Evolutionary conservation across 2,329 filamentous ascomycete species (phyloP).

Genomic region (Fusarium nelsonii): DNA sequence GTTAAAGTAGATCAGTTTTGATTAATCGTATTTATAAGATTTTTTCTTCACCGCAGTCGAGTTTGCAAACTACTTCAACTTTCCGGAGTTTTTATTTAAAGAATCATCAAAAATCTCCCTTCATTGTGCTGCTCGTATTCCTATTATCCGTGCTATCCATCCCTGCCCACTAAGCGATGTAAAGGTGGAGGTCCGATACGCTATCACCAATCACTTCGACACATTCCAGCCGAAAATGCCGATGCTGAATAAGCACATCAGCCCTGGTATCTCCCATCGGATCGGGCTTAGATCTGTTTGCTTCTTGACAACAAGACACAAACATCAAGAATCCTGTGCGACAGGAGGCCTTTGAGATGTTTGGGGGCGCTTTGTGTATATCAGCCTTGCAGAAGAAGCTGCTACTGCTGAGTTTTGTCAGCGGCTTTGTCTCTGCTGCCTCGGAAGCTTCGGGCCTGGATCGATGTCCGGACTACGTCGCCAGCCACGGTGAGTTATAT

Average conservation of each 20-base stretch:
- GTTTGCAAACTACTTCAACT: background rate
- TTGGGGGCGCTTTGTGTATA: constrained; percentile 1
- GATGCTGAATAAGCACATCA: constrained; percentile 28
- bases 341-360: constrained; percentile 22
- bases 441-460: constrained; percentile 17
- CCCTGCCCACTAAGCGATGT: background rate
- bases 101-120: background rate
- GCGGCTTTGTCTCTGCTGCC: constrained; percentile 17
- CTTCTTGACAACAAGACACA: constrained; percentile 5
- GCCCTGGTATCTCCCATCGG: constrained; percentile 11
- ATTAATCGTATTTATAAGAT: too few relatives aligned
- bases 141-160: background rate
- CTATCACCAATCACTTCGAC: constrained; percentile 6
- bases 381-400: constrained; percentile 12
- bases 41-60: background rate
- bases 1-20: too few relatives aligned
- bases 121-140: background rate
- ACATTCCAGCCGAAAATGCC: constrained; percentile 17
- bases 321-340: background rate
- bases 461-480: constrained; percentile 49
- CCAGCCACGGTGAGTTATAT: constrained; percentile 47
- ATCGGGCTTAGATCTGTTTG: constrained; percentile 16
- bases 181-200: background rate
- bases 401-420: constrained; percentile 14
- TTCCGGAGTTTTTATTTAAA: background rate